Evolutionary conservation across 169 alveolate genomes (phyloP), one percentile per base, ranked within the genome.

Genomic region (Cryptosporidium bovis): DNA sequence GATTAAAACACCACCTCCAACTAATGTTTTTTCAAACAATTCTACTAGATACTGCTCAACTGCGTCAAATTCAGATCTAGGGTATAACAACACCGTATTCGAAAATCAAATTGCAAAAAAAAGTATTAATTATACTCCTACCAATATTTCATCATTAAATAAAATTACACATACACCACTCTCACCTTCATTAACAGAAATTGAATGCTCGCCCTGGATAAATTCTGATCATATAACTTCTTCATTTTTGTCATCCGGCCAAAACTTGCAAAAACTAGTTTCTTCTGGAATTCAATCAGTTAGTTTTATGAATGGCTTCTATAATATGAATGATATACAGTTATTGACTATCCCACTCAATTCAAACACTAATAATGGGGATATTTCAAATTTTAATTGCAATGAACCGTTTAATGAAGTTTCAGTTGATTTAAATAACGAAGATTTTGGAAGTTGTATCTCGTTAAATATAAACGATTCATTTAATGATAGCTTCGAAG

Each of bases 201-300:
- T 77, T 18, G 87, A 77, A 12, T 77, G 77, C 16, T 77, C 87
- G 2, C 77, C 87, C 20, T 77, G 87, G 87, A 5, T 77, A 18
- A n/a, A 44, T 20, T 8, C 29, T 8, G 87, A 77, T 18, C 29
- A 12, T 8, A 77, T 40, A 24, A 60, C 64, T 27, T 77, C 87
- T 18, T 62, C 67, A 62, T 44, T 60, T 16, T 77, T 60, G 20
- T 58, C 87, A 15, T 60, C 29, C 44, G 67, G 64, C 3, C 60
- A 36, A 24, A 71, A 77, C 2, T 36, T n/a, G 7, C 87, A 77
- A 7, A 56, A 56, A n/a, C 27, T 60, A 18, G 46, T 77, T 62
- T 64, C 87, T 20, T 71, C 87, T 0, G 44, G 77, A 46, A 77
- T 77, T 60, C 56, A 71, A 13, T 60, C 87, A 29, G 48, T 62